These are phyloP conservation scores for Podospora bellae-mahoneyi DNA, from an alignment of 495 filamentous ascomycete species.

Conservation along the genomic window DNA sequence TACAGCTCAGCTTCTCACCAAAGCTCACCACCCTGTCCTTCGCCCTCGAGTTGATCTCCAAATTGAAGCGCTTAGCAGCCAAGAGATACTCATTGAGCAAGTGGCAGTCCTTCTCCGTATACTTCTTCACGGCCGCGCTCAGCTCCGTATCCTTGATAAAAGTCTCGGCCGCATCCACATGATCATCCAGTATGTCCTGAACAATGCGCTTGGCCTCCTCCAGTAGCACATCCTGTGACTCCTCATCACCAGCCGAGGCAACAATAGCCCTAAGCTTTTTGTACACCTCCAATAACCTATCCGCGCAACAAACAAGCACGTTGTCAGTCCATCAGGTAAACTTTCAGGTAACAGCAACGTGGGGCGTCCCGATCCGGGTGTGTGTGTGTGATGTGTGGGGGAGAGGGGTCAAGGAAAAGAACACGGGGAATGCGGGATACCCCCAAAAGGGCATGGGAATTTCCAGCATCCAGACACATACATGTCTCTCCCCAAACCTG, in stretches of 20 bases:
- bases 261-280: slow-evolving; percentile 69
- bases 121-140: slow-evolving; percentile 51
- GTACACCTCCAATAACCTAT: slow-evolving; percentile 51
- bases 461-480: background rate
- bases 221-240: slow-evolving; percentile 63
- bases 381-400: background rate
- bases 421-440: background rate
- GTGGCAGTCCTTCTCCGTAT: slow-evolving; percentile 70
- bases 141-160: slow-evolving; percentile 62
- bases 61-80: slow-evolving; percentile 55
- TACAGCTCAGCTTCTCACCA: slow-evolving; percentile 90
- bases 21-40: slow-evolving; percentile 89
- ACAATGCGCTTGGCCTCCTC: slow-evolving; percentile 67
- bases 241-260: slow-evolving; percentile 59
- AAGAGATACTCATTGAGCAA: slow-evolving; percentile 53
- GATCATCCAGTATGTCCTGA: slow-evolving; percentile 69
- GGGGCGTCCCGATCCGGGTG: background rate
- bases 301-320: slow-evolving; percentile 1
- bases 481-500: background rate
- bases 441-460: background rate
- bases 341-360: slow-evolving; percentile 14
- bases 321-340: slow-evolving; percentile 20
- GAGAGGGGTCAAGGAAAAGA: background rate
- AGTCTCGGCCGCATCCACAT: slow-evolving; percentile 61
- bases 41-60: slow-evolving; percentile 72